Conservation (phyloP, 345 rosid species). For the Euphorbia lathyris region DNA sequence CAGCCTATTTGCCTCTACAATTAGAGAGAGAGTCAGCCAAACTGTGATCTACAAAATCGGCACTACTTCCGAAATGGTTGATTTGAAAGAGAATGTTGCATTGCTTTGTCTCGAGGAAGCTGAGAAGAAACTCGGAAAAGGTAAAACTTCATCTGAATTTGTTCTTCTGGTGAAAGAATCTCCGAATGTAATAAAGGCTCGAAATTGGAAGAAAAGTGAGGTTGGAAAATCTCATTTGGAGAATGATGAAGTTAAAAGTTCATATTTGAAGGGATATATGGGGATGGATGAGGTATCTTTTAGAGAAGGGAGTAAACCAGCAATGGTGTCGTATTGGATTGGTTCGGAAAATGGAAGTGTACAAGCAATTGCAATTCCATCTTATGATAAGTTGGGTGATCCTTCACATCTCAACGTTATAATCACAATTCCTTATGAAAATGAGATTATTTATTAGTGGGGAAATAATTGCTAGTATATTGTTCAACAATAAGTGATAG, state of each 20-base stretch:
- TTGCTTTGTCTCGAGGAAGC: conserved; percentile 36
- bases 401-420: conserved; percentile 21
- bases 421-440: conserved; percentile 30
- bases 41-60: conserved; percentile 31
- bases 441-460: too few species aligned
- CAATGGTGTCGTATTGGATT: conserved; percentile 48
- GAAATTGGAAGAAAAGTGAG: conserved; percentile 27
- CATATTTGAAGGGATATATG: not conserved
- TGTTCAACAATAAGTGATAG: too few species aligned
- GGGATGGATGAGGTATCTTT: conserved; percentile 38
- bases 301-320: conserved; percentile 34
- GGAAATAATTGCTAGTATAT: too few species aligned
- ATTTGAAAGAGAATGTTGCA: conserved; percentile 19
- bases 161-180: conserved; percentile 47
- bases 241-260: not conserved
- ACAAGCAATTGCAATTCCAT: conserved; percentile 35
- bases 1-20: conserved; percentile 22
- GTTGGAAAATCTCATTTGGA: not conserved
- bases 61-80: not conserved
- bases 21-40: conserved; percentile 32
- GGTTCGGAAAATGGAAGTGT: conserved; percentile 37
- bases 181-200: conserved; percentile 28
- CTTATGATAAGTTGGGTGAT: conserved; percentile 2
- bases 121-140: conserved; percentile 20
- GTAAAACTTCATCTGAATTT: conserved; percentile 20